Base-by-base conservation (phyloP, 371 early-diverging fungal species). In the Rhizopus arrhizus region DNA sequence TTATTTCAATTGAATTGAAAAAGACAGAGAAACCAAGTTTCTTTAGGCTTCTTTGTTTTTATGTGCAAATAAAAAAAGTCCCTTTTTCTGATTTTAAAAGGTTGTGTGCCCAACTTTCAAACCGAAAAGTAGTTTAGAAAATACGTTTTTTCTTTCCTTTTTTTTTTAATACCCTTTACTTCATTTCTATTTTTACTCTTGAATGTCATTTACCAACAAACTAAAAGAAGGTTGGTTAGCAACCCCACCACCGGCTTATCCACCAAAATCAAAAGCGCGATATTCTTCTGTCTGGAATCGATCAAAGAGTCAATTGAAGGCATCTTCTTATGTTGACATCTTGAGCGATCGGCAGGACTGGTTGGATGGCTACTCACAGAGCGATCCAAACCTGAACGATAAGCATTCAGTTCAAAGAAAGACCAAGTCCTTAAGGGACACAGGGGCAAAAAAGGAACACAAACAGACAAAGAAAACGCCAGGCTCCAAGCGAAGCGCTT, bases 251-350 rank as follows among this genome's bases (percentile, higher is more conserved):
- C 43, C 43, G n/a, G 1, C 43, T 43, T 43, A 4, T 43, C 43
- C 43, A 43, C 43, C 43, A 13, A 43, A 43, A 43, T 43, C 43
- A 13, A 9, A n/a, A 43, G 43, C 43, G n/a, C 7, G 43, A 15
- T 43, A 43, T 43, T 43, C 43, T 43, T 5, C n/a, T 15, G 43
- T 13, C 13, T 43, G 43, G 43, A 15, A 5, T 43, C 13, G 13
- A 15, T 43, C 43, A 1, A 43, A 13, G 15, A 43, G n/a, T 43
- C 11, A 4, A 6, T n/a, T 5, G 5, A 43, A 43, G 13, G 15
- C 43, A n/a, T 43, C 43, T 13, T 43, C 43, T 13, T 43, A 43
- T 4, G 43, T n/a, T n/a, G 43, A 43, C 43, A 43, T 43, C 15
- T 4, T 43, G 15, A 43, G n/a, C 43, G 15, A 43, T 43, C 43